These are phyloP conservation scores for Chamaecrista fasciculata DNA, from an alignment of 306 rosid species.

Conservation along the genomic window DNA sequence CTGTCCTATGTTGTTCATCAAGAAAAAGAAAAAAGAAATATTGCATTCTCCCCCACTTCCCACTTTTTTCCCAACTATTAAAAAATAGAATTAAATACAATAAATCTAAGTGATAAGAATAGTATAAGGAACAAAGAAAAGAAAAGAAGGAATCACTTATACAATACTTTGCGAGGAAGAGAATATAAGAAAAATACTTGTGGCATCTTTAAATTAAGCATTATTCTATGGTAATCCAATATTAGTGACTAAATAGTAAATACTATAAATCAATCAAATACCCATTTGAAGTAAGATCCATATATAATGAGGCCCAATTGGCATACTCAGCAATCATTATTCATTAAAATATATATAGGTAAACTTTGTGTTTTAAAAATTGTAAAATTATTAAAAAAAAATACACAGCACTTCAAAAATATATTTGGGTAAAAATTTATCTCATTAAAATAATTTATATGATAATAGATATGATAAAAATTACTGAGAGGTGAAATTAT, in stretches of 20 bases:
- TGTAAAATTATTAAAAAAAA: no score
- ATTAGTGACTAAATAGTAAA: constrained; percentile 42
- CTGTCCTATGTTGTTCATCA: no score
- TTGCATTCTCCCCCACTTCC: constrained; percentile 68
- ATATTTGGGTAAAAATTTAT: no score
- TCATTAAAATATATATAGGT: no score
- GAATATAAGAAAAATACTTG: constrained; percentile 31
- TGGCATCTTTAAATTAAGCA: constrained; percentile 13
- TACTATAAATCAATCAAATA: constrained; percentile 42
- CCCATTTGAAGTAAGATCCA: constrained; percentile 56
- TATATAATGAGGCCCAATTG: constrained; percentile 56
- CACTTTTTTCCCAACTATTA: constrained; percentile 23
- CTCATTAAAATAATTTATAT: no score
- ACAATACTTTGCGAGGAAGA: constrained; percentile 17
- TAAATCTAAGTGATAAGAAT: no score
- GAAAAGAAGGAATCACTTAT: neutral
- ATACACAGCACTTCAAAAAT: no score
- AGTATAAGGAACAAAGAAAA: no score
- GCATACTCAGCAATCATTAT: constrained; percentile 46
- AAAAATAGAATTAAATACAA: constrained; percentile 5
- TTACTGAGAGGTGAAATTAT: no score
- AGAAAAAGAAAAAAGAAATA: no score
- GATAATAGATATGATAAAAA: no score
- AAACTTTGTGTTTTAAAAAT: no score
- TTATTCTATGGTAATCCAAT: constrained; percentile 34